Evolutionary conservation across 2,329 filamentous ascomycete species (phyloP), one percentile per base, ranked within the genome.

Genomic region (Trichoderma atrobrunneum): DNA sequence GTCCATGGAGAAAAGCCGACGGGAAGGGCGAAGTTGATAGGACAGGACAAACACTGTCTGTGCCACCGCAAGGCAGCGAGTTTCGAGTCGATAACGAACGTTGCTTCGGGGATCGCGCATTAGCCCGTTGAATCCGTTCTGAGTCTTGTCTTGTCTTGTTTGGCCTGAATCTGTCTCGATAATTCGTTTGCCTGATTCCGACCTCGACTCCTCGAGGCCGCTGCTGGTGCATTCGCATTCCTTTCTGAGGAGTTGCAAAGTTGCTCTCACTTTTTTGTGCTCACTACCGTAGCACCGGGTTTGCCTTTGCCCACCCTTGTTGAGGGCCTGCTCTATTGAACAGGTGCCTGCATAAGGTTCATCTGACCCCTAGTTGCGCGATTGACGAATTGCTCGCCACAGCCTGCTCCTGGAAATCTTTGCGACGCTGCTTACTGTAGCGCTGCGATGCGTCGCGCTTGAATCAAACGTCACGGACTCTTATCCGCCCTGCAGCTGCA

Each of bases 31-130:
- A 48, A 56, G 5, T 24, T 28, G 36, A 43, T 43, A 28, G 32
- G 51, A 60, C 24, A 21, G 57, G 60, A 57, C 26, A 34, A 30
- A 70, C 59, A n/a, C 16, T 43, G 43, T 48, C 43, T n/a, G 39
- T 62, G 57, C 68, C 60, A 70, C 68, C 60, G 26, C 68, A 71
- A 71, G 68, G 68, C 68, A 57, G 61, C 68, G 43, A 71, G 60
- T 63, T 71, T 64, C 59, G 36, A 28, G 26, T 71, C 68, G 68
- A 71, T 64, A 63, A 63, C 59, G 48, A 57, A 21, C 60, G 36
- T 43, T 34, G 51, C 60, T 51, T 32, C 34, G 68, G 28, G 36
- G 21, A 43, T 61, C 66, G 57, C 57, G 59, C 67, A 62, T 48
- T 36, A 34, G 66, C 67, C 32, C 51, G 28, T 11, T 36, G 28